Conservation (phyloP, 2,329 filamentous ascomycete genomes). For the Chaetomiaceae sp. region DNA sequence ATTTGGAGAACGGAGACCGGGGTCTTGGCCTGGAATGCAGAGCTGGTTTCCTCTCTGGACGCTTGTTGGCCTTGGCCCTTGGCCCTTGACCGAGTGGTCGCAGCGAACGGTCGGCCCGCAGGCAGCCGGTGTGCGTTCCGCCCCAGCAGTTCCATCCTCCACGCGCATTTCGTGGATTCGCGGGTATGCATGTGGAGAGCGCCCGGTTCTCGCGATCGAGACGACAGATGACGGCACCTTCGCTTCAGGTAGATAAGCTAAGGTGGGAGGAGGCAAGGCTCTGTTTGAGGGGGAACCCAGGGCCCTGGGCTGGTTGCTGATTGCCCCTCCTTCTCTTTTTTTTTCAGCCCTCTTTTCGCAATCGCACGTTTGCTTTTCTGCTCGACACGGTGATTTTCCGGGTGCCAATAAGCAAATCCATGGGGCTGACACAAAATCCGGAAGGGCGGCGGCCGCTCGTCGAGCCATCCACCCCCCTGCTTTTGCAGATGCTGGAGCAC, state of each 20-base stretch:
- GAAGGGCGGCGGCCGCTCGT: conserved; percentile 7
- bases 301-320: too few species aligned
- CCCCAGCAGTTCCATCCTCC: neutral
- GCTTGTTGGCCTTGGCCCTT: too few species aligned
- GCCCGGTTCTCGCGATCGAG: conserved; percentile 7
- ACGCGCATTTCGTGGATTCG: too few species aligned
- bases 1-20: conserved; percentile 11
- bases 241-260: too few species aligned
- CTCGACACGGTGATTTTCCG: conserved; percentile 14
- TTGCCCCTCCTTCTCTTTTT: conserved; percentile 14
- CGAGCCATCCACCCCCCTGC: conserved; percentile 10
- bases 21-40: too few species aligned
- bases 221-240: neutral
- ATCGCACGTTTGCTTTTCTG: conserved; percentile 1
- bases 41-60: too few species aligned
- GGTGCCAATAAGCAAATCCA: conserved; percentile 11
- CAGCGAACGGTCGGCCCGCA: conserved; percentile 12
- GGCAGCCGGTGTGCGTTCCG: conserved; percentile 6
- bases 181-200: neutral
- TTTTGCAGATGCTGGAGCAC: conserved; percentile 4
- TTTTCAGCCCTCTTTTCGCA: conserved; percentile 5
- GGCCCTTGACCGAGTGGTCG: conserved; percentile 6
- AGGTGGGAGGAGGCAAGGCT: too few species aligned
- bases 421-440: conserved; percentile 1
- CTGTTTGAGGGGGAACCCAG: too few species aligned